Conservation (phyloP, 1,284 basidiomycete genomes). For the Leccinum pachyderme region DNA sequence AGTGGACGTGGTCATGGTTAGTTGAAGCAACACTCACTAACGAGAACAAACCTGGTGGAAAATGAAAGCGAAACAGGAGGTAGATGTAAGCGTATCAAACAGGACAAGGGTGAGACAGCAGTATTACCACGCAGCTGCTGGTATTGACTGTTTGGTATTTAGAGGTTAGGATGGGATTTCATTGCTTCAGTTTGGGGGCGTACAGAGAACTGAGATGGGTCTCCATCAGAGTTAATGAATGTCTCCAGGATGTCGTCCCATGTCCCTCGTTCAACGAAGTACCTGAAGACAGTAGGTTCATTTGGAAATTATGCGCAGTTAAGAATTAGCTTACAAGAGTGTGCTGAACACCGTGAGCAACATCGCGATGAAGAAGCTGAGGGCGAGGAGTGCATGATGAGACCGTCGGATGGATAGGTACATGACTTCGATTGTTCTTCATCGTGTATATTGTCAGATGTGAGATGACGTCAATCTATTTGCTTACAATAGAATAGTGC, state of each 20-base stretch:
- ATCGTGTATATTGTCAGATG: conserved; percentile 1
- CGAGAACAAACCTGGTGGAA: conserved; percentile 38
- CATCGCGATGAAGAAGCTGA: conserved; percentile 88
- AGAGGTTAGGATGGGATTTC: conserved; percentile 2
- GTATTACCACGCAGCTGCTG: conserved; percentile 66
- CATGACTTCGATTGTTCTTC: conserved; percentile 89
- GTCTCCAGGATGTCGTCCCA: conserved; percentile 79
- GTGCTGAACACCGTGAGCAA: conserved; percentile 85
- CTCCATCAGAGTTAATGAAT: conserved; percentile 83
- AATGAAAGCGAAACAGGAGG: background rate
- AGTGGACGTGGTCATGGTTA: background rate
- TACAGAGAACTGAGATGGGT: conserved; percentile 73
- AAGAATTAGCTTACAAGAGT: conserved; percentile 54
- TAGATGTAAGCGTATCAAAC: background rate
- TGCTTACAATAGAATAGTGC: conserved; percentile 73
- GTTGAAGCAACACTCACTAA: conserved; percentile 43
- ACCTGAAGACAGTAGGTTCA: conserved; percentile 42
- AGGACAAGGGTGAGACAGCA: background rate
- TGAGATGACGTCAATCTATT: background rate
- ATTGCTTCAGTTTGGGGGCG: conserved; percentile 14
- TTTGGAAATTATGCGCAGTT: background rate
- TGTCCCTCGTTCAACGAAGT: conserved; percentile 84
- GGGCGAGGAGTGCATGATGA: conserved; percentile 81
- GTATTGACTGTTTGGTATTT: conserved; percentile 59
- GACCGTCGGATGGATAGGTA: conserved; percentile 83